Conservation (phyloP, 2,329 filamentous ascomycete species). For the Aspergillus tamarii region DNA sequence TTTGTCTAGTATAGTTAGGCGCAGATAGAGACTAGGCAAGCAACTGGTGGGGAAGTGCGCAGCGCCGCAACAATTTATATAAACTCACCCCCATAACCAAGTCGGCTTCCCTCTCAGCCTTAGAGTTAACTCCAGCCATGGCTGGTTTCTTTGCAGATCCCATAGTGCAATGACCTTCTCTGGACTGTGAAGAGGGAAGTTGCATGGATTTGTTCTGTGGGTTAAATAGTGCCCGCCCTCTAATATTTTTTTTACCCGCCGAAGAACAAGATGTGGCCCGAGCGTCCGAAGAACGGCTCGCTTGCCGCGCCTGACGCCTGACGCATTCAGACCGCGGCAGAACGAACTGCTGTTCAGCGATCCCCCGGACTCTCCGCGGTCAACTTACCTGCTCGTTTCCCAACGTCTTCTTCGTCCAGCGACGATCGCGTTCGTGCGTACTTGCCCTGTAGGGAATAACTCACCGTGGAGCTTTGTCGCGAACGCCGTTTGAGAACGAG, state of each 20-base stretch:
- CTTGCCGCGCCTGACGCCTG: constrained; percentile 32
- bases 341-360: constrained; percentile 23
- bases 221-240: not conserved
- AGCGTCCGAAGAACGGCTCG: constrained; percentile 34
- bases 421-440: constrained; percentile 10
- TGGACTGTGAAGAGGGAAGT: not conserved
- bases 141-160: constrained; percentile 18
- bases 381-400: constrained; percentile 4
- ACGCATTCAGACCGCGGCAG: constrained; percentile 20
- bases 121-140: constrained; percentile 25
- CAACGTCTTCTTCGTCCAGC: constrained; percentile 8
- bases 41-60: constrained; percentile 7
- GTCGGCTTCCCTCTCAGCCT: constrained; percentile 51
- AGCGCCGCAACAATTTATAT: constrained; percentile 1
- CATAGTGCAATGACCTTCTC: constrained; percentile 17
- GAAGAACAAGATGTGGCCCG: constrained; percentile 43
- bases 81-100: constrained; percentile 57
- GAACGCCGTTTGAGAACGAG: constrained; percentile 10
- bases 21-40: not conserved
- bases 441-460: not conserved
- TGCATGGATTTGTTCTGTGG: not conserved
- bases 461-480: not conserved
- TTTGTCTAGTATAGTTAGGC: constrained; percentile 65
- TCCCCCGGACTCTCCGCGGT: constrained; percentile 24
- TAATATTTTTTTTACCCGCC: constrained; percentile 1